phyloP scores from a whole-genome alignment of 2,329 filamentous ascomycete species.

The Alternaria sp. region DNA sequence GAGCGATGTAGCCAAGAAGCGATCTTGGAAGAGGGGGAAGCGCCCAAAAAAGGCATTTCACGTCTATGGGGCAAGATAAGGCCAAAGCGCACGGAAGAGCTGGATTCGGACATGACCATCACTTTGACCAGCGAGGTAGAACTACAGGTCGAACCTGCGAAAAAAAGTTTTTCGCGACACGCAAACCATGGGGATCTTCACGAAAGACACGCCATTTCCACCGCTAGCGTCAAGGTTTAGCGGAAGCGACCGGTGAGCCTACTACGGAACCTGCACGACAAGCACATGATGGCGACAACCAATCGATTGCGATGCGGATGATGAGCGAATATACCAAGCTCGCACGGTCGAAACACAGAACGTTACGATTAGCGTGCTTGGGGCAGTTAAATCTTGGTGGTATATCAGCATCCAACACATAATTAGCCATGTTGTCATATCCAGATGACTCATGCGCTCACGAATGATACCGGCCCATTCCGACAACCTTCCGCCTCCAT shows the following conservation, averaged over 20 bases:
- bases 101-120: constrained; percentile 31
- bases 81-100: neutral
- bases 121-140: constrained; percentile 32
- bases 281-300: neutral
- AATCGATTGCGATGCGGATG: neutral
- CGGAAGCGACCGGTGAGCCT: neutral
- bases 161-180: neutral
- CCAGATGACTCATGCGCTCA: neutral
- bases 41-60: constrained; percentile 4
- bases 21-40: constrained; percentile 16
- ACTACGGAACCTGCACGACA: neutral
- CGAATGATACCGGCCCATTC: neutral
- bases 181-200: constrained; percentile 1
- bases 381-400: neutral
- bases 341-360: neutral
- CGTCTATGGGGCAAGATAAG: constrained; percentile 28
- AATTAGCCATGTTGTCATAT: too few relatives aligned
- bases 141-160: constrained; percentile 24
- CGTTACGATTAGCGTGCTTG: neutral
- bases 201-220: constrained; percentile 11
- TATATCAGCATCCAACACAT: neutral
- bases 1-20: constrained; percentile 16
- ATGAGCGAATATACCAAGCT: neutral
- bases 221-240: neutral
- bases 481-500: too few relatives aligned